These are phyloP conservation scores for Candida maesae DNA, from an alignment of 805 yeast genomes.

Conservation along the genomic window DNA sequence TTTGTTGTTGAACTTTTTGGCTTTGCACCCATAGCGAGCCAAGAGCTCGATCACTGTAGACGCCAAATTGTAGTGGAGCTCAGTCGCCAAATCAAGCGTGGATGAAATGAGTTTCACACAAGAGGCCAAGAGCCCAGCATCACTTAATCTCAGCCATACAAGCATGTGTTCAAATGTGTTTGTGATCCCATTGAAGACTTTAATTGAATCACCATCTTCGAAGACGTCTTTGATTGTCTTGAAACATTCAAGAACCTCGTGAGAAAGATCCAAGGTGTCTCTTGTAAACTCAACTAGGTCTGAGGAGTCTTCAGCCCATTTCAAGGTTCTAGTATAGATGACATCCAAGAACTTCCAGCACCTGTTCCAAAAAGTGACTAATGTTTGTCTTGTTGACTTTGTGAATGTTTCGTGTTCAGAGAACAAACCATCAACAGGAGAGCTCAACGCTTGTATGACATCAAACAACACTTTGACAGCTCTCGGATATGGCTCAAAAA, in stretches of 20 bases:
- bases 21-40: constrained; percentile 61
- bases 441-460: constrained; percentile 55
- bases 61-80: constrained; percentile 48
- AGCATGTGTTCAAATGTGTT: constrained; percentile 64
- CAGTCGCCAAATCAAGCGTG: constrained; percentile 61
- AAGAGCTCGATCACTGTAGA: constrained; percentile 50
- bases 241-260: constrained; percentile 61
- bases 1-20: constrained; percentile 66
- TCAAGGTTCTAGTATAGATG: constrained; percentile 61
- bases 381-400: constrained; percentile 24
- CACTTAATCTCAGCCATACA: constrained; percentile 82
- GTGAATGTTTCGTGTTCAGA: constrained; percentile 28
- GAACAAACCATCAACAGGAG: constrained; percentile 61
- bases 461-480: constrained; percentile 75
- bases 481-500: constrained; percentile 71
- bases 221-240: constrained; percentile 38
- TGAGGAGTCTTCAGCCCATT: constrained; percentile 68
- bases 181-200: constrained; percentile 51
- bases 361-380: constrained; percentile 55
- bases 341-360: constrained; percentile 72
- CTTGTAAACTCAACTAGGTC: constrained; percentile 77
- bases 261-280: constrained; percentile 78
- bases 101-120: constrained; percentile 70
- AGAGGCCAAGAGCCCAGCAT: constrained; percentile 62
- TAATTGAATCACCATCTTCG: constrained; percentile 22